Base-by-base conservation (phyloP, 139 green algal genomes). In the Trebouxia sp. region DNA sequence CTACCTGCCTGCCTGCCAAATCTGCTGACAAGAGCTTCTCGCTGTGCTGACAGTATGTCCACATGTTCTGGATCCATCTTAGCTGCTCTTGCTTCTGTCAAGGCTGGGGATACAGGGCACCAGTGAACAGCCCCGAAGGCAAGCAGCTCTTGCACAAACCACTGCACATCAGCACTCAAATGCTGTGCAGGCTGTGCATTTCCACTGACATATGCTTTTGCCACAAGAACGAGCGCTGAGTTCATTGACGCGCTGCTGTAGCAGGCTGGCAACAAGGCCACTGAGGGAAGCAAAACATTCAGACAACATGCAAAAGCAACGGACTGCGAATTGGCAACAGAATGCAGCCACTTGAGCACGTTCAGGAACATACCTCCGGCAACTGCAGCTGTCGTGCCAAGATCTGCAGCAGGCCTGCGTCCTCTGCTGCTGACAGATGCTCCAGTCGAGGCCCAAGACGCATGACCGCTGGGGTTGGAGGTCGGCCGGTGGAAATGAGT, bases 81-180 rank as follows among this genome's bases (percentile, higher is more conserved):
- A 22, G 35, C 51, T n/a, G 30, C 42, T 37, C 50, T 32, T 20
- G 30, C 32, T 12, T 17, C 1, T 1, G 70, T 35, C 9, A 83
- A n/a, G 6, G 78, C 28, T 32, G 92, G 92, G 32, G 81, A 72
- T 11, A 96, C 85, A 43, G 84, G 84, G 66, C 84, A 93, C 55
- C 80, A 88, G 80, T 96, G 85, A 28, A 96, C 82, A 14, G 89
- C 87, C 9, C 93, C 93, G 76, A 96, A 97, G 42, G 87, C 87
- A 14, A 96, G 82, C 24, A 95, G 81, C 78, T 84, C 75, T n/a
- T 76, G 30, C 1, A 81, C 53, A 42, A 87, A 83, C 26, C 56
- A 75, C 87, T 87, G 78, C 48, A 65, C 26, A 6, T n/a, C n/a
- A n/a, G n/a, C n/a, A n/a, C n/a, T n/a, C n/a, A n/a, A n/a, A n/a